A percentile compares a stretch with the other conserved stretches of the same genome.
Conservation (phyloP, 2,329 filamentous ascomycete species). For the Coniochaeta prunicola region DNA sequence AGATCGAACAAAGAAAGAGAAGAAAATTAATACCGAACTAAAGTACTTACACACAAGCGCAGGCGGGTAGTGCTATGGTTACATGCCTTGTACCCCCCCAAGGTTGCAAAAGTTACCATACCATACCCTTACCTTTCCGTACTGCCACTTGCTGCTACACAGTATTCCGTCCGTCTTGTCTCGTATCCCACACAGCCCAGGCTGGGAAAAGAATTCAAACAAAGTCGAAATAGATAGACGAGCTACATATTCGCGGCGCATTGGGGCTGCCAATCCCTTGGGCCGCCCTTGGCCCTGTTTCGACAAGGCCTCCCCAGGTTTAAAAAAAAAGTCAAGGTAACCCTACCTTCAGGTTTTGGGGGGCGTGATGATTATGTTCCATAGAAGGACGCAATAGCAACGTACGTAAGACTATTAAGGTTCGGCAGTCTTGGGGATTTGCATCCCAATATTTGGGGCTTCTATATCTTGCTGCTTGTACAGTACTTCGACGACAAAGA, state of each 20-base stretch:
- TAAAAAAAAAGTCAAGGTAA: no score
- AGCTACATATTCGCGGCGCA: neutral
- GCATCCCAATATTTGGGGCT: neutral
- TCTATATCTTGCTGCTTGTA: neutral
- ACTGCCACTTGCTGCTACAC: no score
- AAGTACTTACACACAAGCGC: neutral
- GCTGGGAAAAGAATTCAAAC: no score
- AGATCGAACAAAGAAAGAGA: neutral
- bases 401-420: neutral
- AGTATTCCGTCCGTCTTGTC: neutral
- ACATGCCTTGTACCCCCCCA: no score
- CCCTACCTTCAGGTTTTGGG: neutral
- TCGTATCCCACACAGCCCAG: neutral
- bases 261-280: neutral
- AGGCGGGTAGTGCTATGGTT: neutral
- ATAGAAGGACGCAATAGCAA: neutral
- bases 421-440: neutral
- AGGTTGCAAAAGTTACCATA: no score
- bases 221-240: neutral
- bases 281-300: neutral
- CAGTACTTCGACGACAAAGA: no score
- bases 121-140: no score
- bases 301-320: no score
- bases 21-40: no score
- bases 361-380: neutral